A percentile compares a stretch with the other conserved stretches of the same genome.
Conservation (phyloP, 2,329 filamentous ascomycete genomes). For the Thielaviopsis ethacetica region DNA sequence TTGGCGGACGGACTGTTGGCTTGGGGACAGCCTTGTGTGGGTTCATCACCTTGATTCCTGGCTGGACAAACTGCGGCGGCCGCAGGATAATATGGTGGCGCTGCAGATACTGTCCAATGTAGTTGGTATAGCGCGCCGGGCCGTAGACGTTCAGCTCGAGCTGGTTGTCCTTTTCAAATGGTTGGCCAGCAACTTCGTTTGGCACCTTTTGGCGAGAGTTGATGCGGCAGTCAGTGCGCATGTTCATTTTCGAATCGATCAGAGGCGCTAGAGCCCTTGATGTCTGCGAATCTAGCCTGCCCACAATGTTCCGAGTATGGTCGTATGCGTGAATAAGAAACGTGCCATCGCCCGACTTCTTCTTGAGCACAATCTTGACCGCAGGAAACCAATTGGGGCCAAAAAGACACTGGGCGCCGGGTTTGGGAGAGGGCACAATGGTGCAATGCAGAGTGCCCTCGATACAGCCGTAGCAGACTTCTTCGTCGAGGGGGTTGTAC, state of each 20-base stretch:
- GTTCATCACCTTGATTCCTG: constrained; percentile 57
- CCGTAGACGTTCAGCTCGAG: constrained; percentile 70
- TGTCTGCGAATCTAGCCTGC: constrained; percentile 52
- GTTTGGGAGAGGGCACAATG: constrained; percentile 51
- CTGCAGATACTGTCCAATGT: constrained; percentile 35
- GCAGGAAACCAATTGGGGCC: constrained; percentile 48
- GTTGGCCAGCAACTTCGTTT: constrained; percentile 47
- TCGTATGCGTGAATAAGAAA: constrained; percentile 59
- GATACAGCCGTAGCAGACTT: constrained; percentile 69
- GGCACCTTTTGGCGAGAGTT: constrained; percentile 45
- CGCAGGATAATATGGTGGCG: constrained; percentile 48
- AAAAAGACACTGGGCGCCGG: constrained; percentile 41
- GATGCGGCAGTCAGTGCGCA: constrained; percentile 60
- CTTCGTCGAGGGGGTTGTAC: constrained; percentile 45
- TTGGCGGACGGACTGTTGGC: constrained; percentile 22
- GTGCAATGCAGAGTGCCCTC: constrained; percentile 52
- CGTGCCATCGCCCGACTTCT: constrained; percentile 36
- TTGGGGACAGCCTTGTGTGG: constrained; percentile 38
- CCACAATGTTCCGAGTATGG: constrained; percentile 54
- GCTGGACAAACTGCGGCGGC: constrained; percentile 47
- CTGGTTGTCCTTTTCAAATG: constrained; percentile 42
- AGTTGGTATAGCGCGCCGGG: constrained; percentile 44
- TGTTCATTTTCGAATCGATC: constrained; percentile 47
- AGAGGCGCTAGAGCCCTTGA: constrained; percentile 54
- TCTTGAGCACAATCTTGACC: constrained; percentile 55